Base-by-base conservation (phyloP, 257 asterid species). In the Craterostigma plantagineum region DNA sequence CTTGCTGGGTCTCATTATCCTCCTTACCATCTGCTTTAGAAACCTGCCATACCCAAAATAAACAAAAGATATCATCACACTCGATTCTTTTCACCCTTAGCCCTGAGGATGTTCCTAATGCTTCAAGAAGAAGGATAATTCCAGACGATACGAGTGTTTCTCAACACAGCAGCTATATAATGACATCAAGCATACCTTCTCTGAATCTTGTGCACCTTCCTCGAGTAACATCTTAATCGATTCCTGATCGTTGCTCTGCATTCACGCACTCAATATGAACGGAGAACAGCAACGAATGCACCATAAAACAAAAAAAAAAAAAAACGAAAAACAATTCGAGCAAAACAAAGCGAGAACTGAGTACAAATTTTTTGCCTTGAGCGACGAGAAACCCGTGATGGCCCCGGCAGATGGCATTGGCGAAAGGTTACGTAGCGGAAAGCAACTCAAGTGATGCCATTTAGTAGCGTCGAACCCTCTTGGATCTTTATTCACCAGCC, bases 371-470 rank as follows among this genome's bases (percentile, higher is more conserved):
- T 7, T 40, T 46, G 72, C 95, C 80, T 79, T 71, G 50, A 90
- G 92, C 18, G 85, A 69, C 18, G 92, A 69, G 60, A 83, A 77
- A 16, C 99, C 99, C 14, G 57, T 23, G 57, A 90, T 67, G 9
- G 70, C 64, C 14, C 70, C 90, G 11, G 61, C 57, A 0, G 92
- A 68, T 39, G 66, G 59, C 53, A 61, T 42, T 1, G 73, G 49
- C 16, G 36, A 57, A 38, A 80, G 57, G 43, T 16, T 38, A 43
- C 46, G 44, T 35, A 71, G 40, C 0, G 92, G 76, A 42, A 77
- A 73, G 65, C 95, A 90, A 27, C 56, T 54, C 61, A 72, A 63
- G 64, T 90, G 99, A 49, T 90, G 95, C 94, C 99, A 83, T 49
- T 90, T 82, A 27, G 95, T 76, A 72, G 57, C 62, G 53, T 75